phyloP scores from a whole-genome alignment of 805 yeast genomes.

The Metschnikowia dekortorum region DNA sequence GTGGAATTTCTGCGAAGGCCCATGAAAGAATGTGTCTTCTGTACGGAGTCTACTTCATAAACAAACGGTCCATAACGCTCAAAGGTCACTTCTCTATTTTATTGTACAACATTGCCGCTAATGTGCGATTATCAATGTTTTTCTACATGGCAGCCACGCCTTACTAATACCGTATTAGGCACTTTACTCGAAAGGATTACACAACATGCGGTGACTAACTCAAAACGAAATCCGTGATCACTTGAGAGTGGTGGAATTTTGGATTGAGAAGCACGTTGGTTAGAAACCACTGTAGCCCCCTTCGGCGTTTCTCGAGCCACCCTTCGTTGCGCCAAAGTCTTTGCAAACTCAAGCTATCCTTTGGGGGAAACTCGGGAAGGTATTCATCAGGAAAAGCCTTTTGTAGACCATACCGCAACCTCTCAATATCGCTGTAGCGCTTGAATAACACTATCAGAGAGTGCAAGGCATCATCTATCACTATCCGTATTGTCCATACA shows the following conservation, averaged over 20 bases:
- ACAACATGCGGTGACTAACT: neutral
- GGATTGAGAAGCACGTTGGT: slow-evolving; percentile 53
- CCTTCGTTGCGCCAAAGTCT: slow-evolving; percentile 34
- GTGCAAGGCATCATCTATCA: slow-evolving; percentile 32
- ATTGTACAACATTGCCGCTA: no score
- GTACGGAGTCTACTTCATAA: no score
- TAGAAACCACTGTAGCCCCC: slow-evolving; percentile 57
- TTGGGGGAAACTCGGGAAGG: slow-evolving; percentile 51
- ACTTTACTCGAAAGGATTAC: neutral
- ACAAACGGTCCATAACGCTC: no score
- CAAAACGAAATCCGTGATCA: slow-evolving; percentile 39
- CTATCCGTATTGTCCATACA: slow-evolving; percentile 37
- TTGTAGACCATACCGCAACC: slow-evolving; percentile 38
- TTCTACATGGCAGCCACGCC: neutral
- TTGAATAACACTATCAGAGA: slow-evolving; percentile 47
- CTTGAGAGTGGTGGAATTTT: slow-evolving; percentile 30
- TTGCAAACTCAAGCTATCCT: slow-evolving; percentile 38
- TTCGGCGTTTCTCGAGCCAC: slow-evolving; percentile 53
- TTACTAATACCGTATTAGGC: neutral
- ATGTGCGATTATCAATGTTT: neutral
- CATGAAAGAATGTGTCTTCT: neutral
- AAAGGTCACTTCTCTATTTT: no score
- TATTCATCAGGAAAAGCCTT: slow-evolving; percentile 34
- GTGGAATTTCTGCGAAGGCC: neutral
- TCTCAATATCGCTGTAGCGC: slow-evolving; percentile 62